phyloP scores from a whole-genome alignment of 2,329 filamentous ascomycete genomes.

The Ophiostoma triangulosporum region DNA sequence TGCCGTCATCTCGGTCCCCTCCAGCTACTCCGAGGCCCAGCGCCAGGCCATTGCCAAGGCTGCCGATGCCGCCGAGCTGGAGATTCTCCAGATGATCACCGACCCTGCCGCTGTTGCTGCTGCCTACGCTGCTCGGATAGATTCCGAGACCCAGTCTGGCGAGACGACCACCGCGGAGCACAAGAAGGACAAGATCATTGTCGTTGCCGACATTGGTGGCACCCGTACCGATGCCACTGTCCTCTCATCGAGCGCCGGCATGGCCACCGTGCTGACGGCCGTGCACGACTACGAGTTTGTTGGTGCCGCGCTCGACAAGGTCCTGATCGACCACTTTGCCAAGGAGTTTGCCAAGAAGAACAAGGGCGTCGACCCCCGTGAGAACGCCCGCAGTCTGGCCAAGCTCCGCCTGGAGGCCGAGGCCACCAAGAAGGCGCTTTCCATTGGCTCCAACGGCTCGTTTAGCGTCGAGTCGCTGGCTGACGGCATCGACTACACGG shows the following conservation, averaged over 20 bases:
- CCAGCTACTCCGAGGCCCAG: conserved; percentile 82
- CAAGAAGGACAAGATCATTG: conserved; percentile 71
- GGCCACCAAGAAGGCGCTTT: conserved; percentile 81
- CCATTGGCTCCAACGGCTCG: conserved; percentile 72
- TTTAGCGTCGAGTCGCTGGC: conserved; percentile 88
- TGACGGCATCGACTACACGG: conserved; percentile 80
- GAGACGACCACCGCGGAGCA: conserved; percentile 69
- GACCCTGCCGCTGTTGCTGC: conserved; percentile 83
- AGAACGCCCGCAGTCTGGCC: conserved; percentile 67
- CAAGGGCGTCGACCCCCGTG: conserved; percentile 66
- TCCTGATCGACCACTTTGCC: conserved; percentile 88
- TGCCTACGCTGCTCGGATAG: conserved; percentile 78
- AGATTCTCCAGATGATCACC: conserved; percentile 83
- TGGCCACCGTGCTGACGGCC: conserved; percentile 90
- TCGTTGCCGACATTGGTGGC: conserved; percentile 86
- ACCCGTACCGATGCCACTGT: conserved; percentile 87
- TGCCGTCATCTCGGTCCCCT: conserved; percentile 88
- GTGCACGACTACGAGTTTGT: conserved; percentile 92
- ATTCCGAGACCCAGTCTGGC: conserved; percentile 73
- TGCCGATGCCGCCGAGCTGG: conserved; percentile 67
- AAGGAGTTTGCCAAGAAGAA: conserved; percentile 99
- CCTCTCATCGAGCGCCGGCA: conserved; percentile 79
- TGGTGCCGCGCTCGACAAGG: conserved; percentile 74
- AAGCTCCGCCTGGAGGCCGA: conserved; percentile 91
- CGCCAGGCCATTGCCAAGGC: conserved; percentile 66